These are phyloP conservation scores for Tuctoria greenei DNA, from an alignment of 176 grass and related monocot genomes.

Conservation along the genomic window DNA sequence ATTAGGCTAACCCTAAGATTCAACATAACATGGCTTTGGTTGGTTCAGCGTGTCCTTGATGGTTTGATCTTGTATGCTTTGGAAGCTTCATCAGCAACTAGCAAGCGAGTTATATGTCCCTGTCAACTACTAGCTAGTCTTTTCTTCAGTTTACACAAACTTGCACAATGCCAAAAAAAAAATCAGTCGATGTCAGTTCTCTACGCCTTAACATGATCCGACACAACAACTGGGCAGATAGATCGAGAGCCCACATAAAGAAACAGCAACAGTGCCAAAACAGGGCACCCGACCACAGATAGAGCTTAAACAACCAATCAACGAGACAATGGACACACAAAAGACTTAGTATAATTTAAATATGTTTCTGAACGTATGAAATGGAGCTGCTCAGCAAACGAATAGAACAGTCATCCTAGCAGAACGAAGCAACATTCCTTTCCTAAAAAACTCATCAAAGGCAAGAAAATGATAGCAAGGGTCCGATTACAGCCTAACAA, in stretches of 20 bases:
- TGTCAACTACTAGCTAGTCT: background rate
- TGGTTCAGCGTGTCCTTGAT: background rate
- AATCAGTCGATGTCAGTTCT: no score
- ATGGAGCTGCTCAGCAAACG: background rate
- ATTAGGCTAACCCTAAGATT: no score
- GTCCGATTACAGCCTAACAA: conserved; percentile 38
- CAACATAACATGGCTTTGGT: background rate
- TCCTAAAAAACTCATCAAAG: conserved; percentile 20
- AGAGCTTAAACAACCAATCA: background rate
- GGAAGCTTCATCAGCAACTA: background rate
- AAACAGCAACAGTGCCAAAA: no score
- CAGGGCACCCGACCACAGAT: no score
- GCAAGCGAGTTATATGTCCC: background rate
- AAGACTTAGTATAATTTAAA: background rate
- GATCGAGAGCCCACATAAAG: no score
- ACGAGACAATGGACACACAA: background rate
- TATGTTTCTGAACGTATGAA: conserved; percentile 16
- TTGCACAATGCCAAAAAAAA: no score
- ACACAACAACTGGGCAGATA: no score
- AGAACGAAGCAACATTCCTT: background rate
- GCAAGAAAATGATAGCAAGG: conserved; percentile 25
- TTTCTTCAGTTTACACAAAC: background rate
- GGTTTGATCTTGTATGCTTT: background rate
- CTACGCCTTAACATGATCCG: no score
- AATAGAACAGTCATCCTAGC: background rate